These are phyloP conservation scores for Xylariales sp. DNA, from an alignment of 2,329 filamentous ascomycete genomes.

Conservation along the genomic window DNA sequence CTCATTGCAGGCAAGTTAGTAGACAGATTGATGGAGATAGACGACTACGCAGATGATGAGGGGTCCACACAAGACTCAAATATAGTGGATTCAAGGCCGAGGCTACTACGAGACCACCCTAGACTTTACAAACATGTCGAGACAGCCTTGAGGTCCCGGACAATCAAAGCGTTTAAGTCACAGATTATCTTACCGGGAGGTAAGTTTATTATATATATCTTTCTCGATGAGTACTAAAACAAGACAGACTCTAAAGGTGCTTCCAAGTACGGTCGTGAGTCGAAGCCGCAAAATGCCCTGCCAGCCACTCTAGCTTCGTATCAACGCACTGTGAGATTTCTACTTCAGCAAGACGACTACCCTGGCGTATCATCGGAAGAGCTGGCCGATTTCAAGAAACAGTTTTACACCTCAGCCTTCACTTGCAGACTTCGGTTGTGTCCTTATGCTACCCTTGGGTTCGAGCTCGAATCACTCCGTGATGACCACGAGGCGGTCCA, in stretches of 20 bases:
- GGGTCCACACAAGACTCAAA: too few species aligned
- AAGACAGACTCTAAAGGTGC: not conserved
- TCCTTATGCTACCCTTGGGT: conserved; percentile 13
- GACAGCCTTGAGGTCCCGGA: not conserved
- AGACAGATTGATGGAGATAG: not conserved
- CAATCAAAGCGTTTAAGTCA: not conserved
- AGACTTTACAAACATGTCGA: not conserved
- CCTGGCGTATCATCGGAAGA: conserved; percentile 8
- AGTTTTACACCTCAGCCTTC: conserved; percentile 10
- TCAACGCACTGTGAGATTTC: conserved; percentile 4
- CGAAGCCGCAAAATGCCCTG: not conserved
- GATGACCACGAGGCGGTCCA: conserved; percentile 14
- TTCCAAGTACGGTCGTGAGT: not conserved
- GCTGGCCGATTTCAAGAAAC: conserved; percentile 13
- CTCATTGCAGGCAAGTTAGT: not conserved
- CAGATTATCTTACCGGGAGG: not conserved
- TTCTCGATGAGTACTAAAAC: not conserved
- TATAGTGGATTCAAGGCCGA: not conserved
- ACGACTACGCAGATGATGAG: not conserved
- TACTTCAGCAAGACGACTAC: conserved; percentile 9
- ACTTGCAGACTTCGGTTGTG: conserved; percentile 16
- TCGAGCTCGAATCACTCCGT: conserved; percentile 11
- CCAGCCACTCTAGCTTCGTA: conserved; percentile 6
- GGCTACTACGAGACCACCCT: not conserved
- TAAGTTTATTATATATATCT: not conserved